Conservation (phyloP, 345 rosid species). For the Populus tremula region DNA sequence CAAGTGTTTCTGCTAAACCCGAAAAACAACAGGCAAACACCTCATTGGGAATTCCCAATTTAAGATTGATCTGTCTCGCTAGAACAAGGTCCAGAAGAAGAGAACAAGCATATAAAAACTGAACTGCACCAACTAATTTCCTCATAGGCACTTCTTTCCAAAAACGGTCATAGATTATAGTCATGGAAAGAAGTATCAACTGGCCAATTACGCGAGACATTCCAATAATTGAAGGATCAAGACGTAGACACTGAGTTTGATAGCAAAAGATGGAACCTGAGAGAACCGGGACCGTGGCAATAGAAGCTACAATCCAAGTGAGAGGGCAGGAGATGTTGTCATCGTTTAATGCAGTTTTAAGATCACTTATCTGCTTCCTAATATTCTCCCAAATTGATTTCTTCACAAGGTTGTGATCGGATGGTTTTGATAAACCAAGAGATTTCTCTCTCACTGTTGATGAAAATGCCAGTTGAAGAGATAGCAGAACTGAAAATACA, state of each 20-base stretch:
- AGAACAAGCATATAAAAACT: conserved; percentile 55
- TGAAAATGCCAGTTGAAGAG: conserved; percentile 57
- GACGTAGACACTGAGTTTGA: conserved; percentile 73
- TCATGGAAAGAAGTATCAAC: conserved; percentile 55
- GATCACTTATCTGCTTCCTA: conserved; percentile 50
- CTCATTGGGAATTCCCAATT: conserved; percentile 64
- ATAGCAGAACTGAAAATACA: conserved; percentile 45
- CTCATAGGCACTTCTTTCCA: conserved; percentile 70
- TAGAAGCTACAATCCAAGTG: conserved; percentile 66
- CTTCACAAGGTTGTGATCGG: conserved; percentile 17
- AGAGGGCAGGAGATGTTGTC: conserved; percentile 57
- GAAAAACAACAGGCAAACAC: conserved; percentile 64
- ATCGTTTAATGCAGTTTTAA: conserved; percentile 48
- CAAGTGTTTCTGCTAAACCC: conserved; percentile 69
- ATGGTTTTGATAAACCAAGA: conserved; percentile 47
- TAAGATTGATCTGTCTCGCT: conserved; percentile 61
- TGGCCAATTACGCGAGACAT: conserved; percentile 82
- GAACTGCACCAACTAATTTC: conserved; percentile 51
- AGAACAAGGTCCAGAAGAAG: conserved; percentile 74
- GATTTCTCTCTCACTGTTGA: conserved; percentile 47
- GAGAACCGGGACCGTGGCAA: conserved; percentile 62
- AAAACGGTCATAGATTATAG: conserved; percentile 55
- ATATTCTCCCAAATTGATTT: conserved; percentile 43
- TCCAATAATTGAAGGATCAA: conserved; percentile 68
- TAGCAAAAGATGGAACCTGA: conserved; percentile 83